phyloP scores from a whole-genome alignment of 768 basidiomycete genomes.

The Phaffia tasmanica region DNA sequence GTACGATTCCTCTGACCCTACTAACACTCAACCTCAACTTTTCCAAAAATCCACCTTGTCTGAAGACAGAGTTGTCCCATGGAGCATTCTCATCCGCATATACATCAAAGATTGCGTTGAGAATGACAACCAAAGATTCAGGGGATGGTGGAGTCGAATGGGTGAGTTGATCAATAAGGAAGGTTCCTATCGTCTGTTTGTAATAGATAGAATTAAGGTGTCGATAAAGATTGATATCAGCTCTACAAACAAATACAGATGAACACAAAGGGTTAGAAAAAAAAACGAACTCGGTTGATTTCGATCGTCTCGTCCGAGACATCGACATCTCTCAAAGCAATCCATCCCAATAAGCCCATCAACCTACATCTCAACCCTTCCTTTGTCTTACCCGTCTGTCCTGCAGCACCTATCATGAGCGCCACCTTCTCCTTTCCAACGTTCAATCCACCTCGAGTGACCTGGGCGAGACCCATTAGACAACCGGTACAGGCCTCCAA shows the following conservation, averaged over 20 bases:
- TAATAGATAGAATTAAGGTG: neutral
- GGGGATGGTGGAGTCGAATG: slow-evolving; percentile 32
- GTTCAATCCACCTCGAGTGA: slow-evolving; percentile 32
- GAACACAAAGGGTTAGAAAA: slow-evolving; percentile 19
- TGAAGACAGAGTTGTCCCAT: slow-evolving; percentile 69
- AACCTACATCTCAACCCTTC: slow-evolving; percentile 56
- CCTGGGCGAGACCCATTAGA: slow-evolving; percentile 72
- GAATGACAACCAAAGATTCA: slow-evolving; percentile 64
- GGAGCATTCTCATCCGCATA: slow-evolving; percentile 75
- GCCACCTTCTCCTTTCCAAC: slow-evolving; percentile 19
- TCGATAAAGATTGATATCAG: neutral
- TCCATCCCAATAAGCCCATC: slow-evolving; percentile 71
- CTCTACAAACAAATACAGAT: neutral
- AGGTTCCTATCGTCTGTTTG: slow-evolving; percentile 33
- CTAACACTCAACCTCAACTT: slow-evolving; percentile 40
- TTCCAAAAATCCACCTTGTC: slow-evolving; percentile 49
- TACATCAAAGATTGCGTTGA: slow-evolving; percentile 79
- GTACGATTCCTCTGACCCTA: slow-evolving; percentile 36
- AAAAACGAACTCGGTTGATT: slow-evolving; percentile 49
- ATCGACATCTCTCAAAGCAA: slow-evolving; percentile 49
- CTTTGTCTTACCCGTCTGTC: slow-evolving; percentile 45
- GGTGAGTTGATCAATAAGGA: slow-evolving; percentile 32
- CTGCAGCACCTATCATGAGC: slow-evolving; percentile 10
- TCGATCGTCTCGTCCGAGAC: slow-evolving; percentile 49
- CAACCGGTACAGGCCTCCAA: slow-evolving; percentile 50